Evolutionary conservation across 176 grass and related monocot species (phyloP), one percentile per base, ranked within the genome.

Genomic region (Carex parvula): DNA sequence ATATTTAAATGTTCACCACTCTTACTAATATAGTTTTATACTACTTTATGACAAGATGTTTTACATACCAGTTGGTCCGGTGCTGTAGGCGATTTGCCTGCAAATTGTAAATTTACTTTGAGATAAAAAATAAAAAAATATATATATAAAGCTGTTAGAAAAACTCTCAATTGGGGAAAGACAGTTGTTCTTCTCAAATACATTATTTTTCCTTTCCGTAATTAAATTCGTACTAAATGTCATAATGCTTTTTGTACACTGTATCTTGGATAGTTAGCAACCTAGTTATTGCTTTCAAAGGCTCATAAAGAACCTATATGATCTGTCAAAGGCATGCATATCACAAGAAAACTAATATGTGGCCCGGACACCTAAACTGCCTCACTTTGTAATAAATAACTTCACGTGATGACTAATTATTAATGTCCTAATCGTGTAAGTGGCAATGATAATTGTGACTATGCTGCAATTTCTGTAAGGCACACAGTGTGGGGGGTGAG

Each of bases 21-120:
- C 3, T 62, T 42, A 4, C 20, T 66, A 32, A 63, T 35, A 35
- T 35, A 35, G 0, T 56, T 66, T 6, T 26, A 26, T 42, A 35
- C 32, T 70, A 35, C 16, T 15, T 35, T 35, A 70, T n/a, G 68
- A 21, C 68, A 46, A 46, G 68, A 71, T 71, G 8, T 69, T 75
- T 24, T 33, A 86, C 8, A 44, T 76, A 90, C 90, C 90, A 8
- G 90, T 91, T 79, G 92, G 89, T 64, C 92, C 92, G 10, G 77
- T 79, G 65, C 61, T 89, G 63, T 83, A 60, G 9, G 90, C 84
- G 42, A 94, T 88, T 44, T 90, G 86, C 83, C 92, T 94, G 80
- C 17, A 90, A 18, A 81, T 67, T 68, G 2, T 80, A 70, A 69
- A 22, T 71, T 75, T 10, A 69, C 65, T 71, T 11, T 46, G 7